Evolutionary conservation across 2,329 filamentous ascomycete species (phyloP).

Genomic region (Fusarium subtropicale): DNA sequence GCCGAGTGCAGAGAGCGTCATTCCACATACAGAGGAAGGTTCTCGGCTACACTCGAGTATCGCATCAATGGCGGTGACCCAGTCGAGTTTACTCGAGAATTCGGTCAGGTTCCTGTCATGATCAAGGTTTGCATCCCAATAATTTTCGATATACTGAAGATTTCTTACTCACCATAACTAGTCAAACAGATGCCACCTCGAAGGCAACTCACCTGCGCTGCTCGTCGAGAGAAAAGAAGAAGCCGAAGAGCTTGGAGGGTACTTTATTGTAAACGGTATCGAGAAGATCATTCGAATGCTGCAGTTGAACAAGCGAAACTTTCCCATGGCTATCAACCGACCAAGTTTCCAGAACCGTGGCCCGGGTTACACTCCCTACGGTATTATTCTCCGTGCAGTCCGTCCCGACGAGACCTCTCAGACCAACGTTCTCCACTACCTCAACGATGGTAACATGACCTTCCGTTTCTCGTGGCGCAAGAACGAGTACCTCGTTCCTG

Average conservation of each 20-base stretch:
- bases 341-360: conserved; percentile 91
- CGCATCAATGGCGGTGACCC: conserved; percentile 88
- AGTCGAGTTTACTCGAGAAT: conserved; percentile 82
- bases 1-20: conserved; percentile 96
- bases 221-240: conserved; percentile 92
- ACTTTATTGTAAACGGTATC: conserved; percentile 97
- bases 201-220: conserved; percentile 83
- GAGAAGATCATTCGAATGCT: conserved; percentile 96
- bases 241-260: conserved; percentile 94
- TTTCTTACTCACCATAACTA: conserved; percentile 52
- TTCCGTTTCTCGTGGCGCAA: conserved; percentile 99
- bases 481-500: conserved; percentile 94
- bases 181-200: conserved; percentile 91
- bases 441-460: conserved; percentile 94
- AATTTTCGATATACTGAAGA: not conserved
- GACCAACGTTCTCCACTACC: conserved; percentile 96
- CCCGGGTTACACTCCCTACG: conserved; percentile 86
- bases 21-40: conserved; percentile 87
- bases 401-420: conserved; percentile 98
- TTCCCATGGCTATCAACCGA: conserved; percentile 92
- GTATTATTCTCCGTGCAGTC: conserved; percentile 91
- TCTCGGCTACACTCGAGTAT: conserved; percentile 86
- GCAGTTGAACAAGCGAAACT: conserved; percentile 90
- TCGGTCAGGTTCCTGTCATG: conserved; percentile 94
- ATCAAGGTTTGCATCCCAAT: conserved; percentile 73